phyloP scores from a whole-genome alignment of 2,329 filamentous ascomycete genomes.

The Hirsutella thompsonii region DNA sequence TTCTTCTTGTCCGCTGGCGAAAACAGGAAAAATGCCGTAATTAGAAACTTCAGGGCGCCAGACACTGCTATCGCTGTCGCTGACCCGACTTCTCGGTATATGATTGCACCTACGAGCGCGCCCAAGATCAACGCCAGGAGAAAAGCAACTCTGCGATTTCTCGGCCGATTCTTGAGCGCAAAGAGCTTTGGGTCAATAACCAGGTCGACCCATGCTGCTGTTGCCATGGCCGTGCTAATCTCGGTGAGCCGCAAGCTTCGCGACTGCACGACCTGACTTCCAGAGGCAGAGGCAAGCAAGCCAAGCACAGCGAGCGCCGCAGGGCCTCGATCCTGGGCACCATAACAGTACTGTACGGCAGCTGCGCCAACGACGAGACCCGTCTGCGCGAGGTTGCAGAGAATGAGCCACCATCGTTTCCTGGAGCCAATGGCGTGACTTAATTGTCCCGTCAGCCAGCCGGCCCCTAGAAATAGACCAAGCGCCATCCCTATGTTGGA shows the following conservation, averaged over 20 bases:
- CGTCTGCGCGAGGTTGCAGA: constrained; percentile 42
- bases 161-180: constrained; percentile 28
- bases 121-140: constrained; percentile 32
- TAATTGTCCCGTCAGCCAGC: constrained; percentile 41
- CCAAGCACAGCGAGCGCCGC: constrained; percentile 31
- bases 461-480: constrained; percentile 41
- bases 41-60: constrained; percentile 12
- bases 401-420: constrained; percentile 37
- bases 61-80: constrained; percentile 12
- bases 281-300: constrained; percentile 40
- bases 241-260: constrained; percentile 42
- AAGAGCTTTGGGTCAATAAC: constrained; percentile 41
- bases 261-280: constrained; percentile 45
- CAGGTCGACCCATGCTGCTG: constrained; percentile 48
- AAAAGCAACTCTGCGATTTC: constrained; percentile 37
- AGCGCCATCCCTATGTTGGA: constrained; percentile 42
- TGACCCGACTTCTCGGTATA: constrained; percentile 19
- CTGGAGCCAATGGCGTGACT: constrained; percentile 38
- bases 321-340: constrained; percentile 19
- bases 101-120: constrained; percentile 36
- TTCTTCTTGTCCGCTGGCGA: constrained; percentile 7
- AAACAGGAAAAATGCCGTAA: constrained; percentile 10
- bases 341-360: constrained; percentile 30
- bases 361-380: constrained; percentile 39
- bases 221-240: constrained; percentile 53